These are phyloP conservation scores for Metarhizium album DNA, from an alignment of 2,329 filamentous ascomycete species.

Conservation along the genomic window DNA sequence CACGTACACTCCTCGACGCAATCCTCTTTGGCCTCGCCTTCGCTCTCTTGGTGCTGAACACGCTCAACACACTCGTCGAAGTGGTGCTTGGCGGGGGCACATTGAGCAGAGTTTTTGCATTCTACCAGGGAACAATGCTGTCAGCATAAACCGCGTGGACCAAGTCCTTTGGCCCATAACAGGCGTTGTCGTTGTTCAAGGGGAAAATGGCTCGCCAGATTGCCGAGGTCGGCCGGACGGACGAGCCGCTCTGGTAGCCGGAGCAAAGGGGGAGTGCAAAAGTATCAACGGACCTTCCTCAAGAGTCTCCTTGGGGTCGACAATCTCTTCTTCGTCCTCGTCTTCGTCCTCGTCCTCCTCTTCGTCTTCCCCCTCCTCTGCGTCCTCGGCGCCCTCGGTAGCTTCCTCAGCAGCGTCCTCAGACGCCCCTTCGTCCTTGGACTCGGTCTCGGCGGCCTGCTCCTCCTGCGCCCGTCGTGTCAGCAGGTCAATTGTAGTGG, in stretches of 20 bases:
- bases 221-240: not conserved
- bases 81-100: constrained; percentile 88
- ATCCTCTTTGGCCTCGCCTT: constrained; percentile 73
- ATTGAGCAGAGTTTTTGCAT: constrained; percentile 78
- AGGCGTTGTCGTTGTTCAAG: not conserved
- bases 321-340: constrained; percentile 72
- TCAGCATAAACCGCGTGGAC: not conserved
- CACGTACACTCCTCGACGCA: constrained; percentile 98
- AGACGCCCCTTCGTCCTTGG: constrained; percentile 31
- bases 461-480: constrained; percentile 20
- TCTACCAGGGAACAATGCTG: constrained; percentile 42
- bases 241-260: not conserved
- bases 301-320: constrained; percentile 77
- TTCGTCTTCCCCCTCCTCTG: constrained; percentile 40
- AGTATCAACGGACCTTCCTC: constrained; percentile 67
- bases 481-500: not conserved
- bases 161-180: not conserved
- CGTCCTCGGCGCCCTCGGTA: constrained; percentile 31
- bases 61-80: constrained; percentile 97
- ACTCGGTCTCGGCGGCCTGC: constrained; percentile 37
- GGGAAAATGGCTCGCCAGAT: not conserved
- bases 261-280: not conserved
- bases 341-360: constrained; percentile 58
- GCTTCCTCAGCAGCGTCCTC: constrained; percentile 17
- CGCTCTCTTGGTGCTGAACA: constrained; percentile 54